Conservation (phyloP, 306 rosid genomes). For the Hippophae gyantsensis region DNA sequence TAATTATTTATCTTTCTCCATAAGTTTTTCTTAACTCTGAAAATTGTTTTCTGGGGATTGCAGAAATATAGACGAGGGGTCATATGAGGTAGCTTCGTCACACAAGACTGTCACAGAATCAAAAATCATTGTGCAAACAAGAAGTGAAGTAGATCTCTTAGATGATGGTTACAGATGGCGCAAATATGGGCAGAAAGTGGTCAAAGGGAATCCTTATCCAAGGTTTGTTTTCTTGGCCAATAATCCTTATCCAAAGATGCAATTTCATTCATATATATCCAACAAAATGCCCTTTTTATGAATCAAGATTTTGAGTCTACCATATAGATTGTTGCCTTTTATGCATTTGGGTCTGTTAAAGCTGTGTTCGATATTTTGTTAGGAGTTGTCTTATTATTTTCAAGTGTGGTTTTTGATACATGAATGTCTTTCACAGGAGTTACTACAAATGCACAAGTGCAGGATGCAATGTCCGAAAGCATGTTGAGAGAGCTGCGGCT, state of each 20-base stretch:
- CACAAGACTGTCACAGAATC: slow-evolving; percentile 86
- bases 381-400: background rate
- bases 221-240: slow-evolving; percentile 30
- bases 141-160: slow-evolving; percentile 91
- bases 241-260: too few species aligned
- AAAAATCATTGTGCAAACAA: slow-evolving; percentile 89
- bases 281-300: too few species aligned
- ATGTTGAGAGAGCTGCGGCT: slow-evolving; percentile 87
- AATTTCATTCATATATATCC: too few species aligned
- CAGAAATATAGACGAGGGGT: slow-evolving; percentile 61
- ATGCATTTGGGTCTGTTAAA: too few species aligned
- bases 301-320: too few species aligned
- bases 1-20: background rate
- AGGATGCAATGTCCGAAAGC: slow-evolving; percentile 95
- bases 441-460: slow-evolving; percentile 85
- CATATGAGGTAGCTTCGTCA: slow-evolving; percentile 46
- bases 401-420: slow-evolving; percentile 3
- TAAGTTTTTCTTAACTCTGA: slow-evolving; percentile 7
- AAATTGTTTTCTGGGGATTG: slow-evolving; percentile 17
- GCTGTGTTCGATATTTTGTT: background rate
- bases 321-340: too few species aligned
- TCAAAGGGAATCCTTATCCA: slow-evolving; percentile 97
- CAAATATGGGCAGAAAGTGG: slow-evolving; percentile 96
- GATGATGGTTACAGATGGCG: slow-evolving; percentile 99
- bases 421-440: slow-evolving; percentile 49